These are phyloP conservation scores for Talaromyces liani DNA, from an alignment of 495 filamentous ascomycete genomes.

Conservation along the genomic window DNA sequence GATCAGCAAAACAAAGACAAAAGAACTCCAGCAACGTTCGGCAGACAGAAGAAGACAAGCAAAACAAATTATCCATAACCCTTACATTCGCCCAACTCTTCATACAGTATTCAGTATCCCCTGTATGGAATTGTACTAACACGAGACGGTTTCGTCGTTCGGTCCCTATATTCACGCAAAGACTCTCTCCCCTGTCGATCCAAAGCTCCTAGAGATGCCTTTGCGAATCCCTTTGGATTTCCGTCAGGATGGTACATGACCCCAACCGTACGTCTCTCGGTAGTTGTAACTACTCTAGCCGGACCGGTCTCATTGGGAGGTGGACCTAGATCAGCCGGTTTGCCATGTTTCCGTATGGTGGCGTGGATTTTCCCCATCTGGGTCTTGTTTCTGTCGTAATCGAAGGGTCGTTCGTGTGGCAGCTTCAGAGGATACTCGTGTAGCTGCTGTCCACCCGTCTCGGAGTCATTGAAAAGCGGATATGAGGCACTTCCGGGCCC, in stretches of 20 bases:
- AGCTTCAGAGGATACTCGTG: too few species aligned
- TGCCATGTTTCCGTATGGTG: too few species aligned
- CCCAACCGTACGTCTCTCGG: background rate
- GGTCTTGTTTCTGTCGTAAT: too few species aligned
- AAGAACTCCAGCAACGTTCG: background rate
- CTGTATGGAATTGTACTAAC: background rate
- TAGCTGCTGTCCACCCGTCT: too few species aligned
- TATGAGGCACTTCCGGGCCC: too few species aligned
- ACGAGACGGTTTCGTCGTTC: background rate
- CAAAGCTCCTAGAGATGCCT: background rate
- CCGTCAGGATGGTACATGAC: background rate
- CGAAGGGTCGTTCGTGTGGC: too few species aligned
- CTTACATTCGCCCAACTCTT: background rate
- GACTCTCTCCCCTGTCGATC: background rate
- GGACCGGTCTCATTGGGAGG: too few species aligned
- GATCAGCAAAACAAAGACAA: background rate
- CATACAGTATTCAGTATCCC: background rate
- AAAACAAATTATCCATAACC: background rate
- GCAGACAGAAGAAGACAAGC: background rate
- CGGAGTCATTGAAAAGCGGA: too few species aligned
- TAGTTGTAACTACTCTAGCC: background rate
- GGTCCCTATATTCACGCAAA: background rate
- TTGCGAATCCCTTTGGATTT: background rate
- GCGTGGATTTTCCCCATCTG: too few species aligned
- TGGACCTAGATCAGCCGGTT: too few species aligned